Conservation (phyloP, 108 stramenopile genomes). For the Aurantiochytrium sp. region DNA sequence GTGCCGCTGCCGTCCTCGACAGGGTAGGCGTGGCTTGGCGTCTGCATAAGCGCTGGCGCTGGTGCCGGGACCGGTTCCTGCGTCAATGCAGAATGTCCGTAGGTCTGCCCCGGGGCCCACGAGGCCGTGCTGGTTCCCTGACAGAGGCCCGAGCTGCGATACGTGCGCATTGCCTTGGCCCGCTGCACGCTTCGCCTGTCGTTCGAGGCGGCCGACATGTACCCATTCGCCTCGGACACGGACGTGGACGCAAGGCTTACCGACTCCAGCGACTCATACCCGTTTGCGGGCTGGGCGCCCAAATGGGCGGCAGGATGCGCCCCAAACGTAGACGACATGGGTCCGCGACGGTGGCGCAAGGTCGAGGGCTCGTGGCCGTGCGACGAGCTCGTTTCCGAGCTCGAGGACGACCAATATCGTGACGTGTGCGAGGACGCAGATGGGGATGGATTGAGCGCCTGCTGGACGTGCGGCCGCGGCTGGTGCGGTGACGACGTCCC, state of each 20-base stretch:
- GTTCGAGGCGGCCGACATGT: neutral
- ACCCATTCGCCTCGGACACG: neutral
- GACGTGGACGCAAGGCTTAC: neutral
- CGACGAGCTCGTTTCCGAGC: neutral
- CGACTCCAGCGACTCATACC: neutral
- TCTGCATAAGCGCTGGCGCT: too few relatives aligned
- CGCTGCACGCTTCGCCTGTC: neutral
- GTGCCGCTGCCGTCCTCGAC: too few relatives aligned
- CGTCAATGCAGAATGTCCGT: too few relatives aligned
- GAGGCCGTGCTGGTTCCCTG: neutral
- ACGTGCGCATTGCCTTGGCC: neutral
- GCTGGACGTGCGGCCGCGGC: neutral
- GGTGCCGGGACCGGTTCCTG: too few relatives aligned
- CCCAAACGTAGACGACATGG: neutral
- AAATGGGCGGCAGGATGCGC: neutral
- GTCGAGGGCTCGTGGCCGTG: neutral
- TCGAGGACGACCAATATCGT: neutral
- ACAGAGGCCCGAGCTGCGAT: neutral
- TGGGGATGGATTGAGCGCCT: neutral
- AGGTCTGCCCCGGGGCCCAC: neutral
- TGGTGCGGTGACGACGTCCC: neutral
- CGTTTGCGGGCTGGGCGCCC: neutral
- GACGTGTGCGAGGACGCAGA: neutral
- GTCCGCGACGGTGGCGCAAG: neutral
- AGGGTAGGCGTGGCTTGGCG: too few relatives aligned